Percentiles rank a stretch among this genome's conserved stretches.
phyloP scores from a whole-genome alignment of 306 rosid genomes.

The Castanospermum australe region DNA sequence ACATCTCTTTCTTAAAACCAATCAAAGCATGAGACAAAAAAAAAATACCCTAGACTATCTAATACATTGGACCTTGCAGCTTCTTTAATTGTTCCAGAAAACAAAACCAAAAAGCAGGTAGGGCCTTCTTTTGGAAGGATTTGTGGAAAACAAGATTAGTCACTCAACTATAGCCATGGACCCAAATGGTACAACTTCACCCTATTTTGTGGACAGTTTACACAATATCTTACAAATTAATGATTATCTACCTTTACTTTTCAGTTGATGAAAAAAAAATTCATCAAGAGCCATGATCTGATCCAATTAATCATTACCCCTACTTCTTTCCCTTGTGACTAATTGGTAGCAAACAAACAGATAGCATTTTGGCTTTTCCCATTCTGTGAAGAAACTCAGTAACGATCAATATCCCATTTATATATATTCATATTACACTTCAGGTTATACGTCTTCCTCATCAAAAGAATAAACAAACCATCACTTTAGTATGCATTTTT shows the following conservation, averaged over 20 bases:
- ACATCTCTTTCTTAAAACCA: neutral
- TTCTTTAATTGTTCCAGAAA: neutral
- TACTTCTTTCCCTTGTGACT: neutral
- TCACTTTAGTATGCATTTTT: neutral
- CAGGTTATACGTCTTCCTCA: neutral
- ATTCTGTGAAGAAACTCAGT: neutral
- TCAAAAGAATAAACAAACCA: conserved; percentile 20
- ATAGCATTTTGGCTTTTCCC: neutral
- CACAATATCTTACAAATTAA: neutral
- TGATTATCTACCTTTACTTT: conserved; percentile 5
- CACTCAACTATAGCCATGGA: no score
- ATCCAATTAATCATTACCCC: neutral
- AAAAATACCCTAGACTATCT: neutral
- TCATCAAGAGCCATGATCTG: neutral
- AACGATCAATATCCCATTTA: neutral
- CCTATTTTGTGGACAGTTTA: no score
- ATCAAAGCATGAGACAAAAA: neutral
- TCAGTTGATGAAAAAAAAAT: neutral
- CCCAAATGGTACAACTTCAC: no score
- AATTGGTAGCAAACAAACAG: conserved; percentile 1
- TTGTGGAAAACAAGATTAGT: neutral
- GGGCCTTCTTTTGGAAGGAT: neutral
- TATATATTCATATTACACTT: neutral
- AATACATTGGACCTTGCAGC: neutral
- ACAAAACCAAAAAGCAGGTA: neutral